A percentile compares a stretch with the other conserved stretches of the same genome.
These are phyloP conservation scores for Fonsecaea erecta DNA, from an alignment of 2,329 filamentous ascomycete genomes.

Conservation along the genomic window DNA sequence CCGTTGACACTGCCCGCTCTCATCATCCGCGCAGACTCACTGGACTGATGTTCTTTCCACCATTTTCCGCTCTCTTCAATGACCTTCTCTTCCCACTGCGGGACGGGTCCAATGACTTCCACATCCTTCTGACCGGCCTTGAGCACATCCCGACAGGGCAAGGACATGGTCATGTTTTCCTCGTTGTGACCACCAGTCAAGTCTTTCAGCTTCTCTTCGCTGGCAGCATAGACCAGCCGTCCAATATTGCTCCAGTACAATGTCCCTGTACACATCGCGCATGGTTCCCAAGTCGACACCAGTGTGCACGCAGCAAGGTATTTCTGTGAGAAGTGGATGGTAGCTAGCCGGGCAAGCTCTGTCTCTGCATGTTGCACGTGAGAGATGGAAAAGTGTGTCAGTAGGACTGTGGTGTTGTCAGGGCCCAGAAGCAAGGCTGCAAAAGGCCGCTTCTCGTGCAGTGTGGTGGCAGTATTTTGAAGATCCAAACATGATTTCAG, in stretches of 20 bases:
- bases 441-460: constrained; percentile 56
- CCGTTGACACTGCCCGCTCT: constrained; percentile 33
- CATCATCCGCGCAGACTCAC: not conserved
- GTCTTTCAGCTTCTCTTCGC: constrained; percentile 52
- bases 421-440: constrained; percentile 55
- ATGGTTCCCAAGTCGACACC: constrained; percentile 61
- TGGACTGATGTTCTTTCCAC: constrained; percentile 44
- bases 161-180: constrained; percentile 59
- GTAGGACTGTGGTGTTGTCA: constrained; percentile 55
- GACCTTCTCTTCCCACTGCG: constrained; percentile 51
- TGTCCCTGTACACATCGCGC: constrained; percentile 58
- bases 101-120: constrained; percentile 56
- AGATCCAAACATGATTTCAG: constrained; percentile 49
- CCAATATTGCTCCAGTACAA: constrained; percentile 61
- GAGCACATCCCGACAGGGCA: constrained; percentile 56
- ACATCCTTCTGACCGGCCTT: constrained; percentile 55
- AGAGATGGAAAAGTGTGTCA: constrained; percentile 57
- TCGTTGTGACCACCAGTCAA: constrained; percentile 55
- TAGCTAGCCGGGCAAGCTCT: constrained; percentile 55
- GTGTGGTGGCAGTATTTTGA: constrained; percentile 50
- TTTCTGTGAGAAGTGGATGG: constrained; percentile 54
- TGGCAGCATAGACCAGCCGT: constrained; percentile 56
- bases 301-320: constrained; percentile 58
- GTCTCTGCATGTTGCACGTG: constrained; percentile 61
- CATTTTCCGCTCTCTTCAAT: constrained; percentile 54